Base-by-base conservation (phyloP, 2,329 filamentous ascomycete species). In the Amauroascus verrucosus region DNA sequence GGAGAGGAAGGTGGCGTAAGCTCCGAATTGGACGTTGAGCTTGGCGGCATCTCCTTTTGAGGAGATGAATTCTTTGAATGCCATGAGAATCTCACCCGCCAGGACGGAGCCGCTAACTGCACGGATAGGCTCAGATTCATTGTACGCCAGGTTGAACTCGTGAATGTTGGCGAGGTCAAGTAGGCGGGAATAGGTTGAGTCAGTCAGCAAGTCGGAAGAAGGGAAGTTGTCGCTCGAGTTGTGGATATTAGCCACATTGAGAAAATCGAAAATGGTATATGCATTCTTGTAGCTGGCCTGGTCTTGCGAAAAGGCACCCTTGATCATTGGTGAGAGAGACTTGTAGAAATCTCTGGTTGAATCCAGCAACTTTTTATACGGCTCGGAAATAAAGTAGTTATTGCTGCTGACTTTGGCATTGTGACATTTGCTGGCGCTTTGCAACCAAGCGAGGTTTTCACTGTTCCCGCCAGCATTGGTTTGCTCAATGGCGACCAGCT, bases 81-180 rank as follows among this genome's bases (percentile, higher is more conserved):
- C 65, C 32, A 76, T 67, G 32, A 77, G 74, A 16, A 84, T 75
- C 38, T 80, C 68, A 16, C 94, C 79, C 7, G 78, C 79, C 14
- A 97, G 72, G 51, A 81, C 79, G 1, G 82, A 80, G 35, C 81
- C 80, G 47, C 77, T 75, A 6, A 75, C 74, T 14, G 73, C 72
- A 22, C 73, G 72, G 51, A 72, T 67, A n/a, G 67, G 60, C 38
- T 73, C 71, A 1, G 70, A 68, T 61, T 73, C 70, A 72, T 94
- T 91, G 79, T 85, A 94, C 51, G 87, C 87, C 13, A 93, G 81
- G 63, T 83, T 84, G 75, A 80, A 95, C 68, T 96, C 86, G 68
- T 93, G 86, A 55, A 75, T 72, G 65, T 90, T 82, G 60, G 90
- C 89, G 30, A 93, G 80, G n/a, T 78, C 77, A 61, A 79, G 77